Evolutionary conservation across 345 rosid species (phyloP), one percentile per base, ranked within the genome.

Genomic region (Salix brachista): DNA sequence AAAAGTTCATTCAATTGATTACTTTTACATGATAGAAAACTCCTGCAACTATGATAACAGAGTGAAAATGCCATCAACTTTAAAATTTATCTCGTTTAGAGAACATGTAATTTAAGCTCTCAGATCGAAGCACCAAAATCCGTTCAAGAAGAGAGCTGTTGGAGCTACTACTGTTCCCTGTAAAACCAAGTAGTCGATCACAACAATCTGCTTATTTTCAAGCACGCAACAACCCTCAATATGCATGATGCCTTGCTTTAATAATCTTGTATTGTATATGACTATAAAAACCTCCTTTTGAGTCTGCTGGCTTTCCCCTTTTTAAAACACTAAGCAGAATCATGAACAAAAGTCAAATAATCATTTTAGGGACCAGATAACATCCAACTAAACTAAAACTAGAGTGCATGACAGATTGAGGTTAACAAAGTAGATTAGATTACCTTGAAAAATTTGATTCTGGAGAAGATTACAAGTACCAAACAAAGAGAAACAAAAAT

Each of bases 381-480:
- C 17, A 44, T 32, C n/a, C 46, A 61, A 12, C 28, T 48, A 21
- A 36, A n/a, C 2, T 6, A 10, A 41, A 60, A 65, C 62, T 41
- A 37, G 16, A 72, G 19, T 23, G 56, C 18, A 67, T 28, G 11
- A 44, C 54, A 67, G n/a, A 72, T 36, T 12, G 8, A 34, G 19
- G 23, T 73, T 39, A 56, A 67, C 17, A 65, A 36, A 23, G 78
- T 23, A 41, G 46, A 61, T 28, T 65, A 58, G 52, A 26, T 75
- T 91, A 94, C 99, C 99, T 90, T 87, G 88, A 88, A 95, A 87
- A 95, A 95, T 44, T 91, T 86, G 89, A 95, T 90, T 89, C 99
- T 95, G 94, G 76, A 75, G 73, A 79, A 60, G 80, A 65, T 61
- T 44, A 58, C 48, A 68, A 23, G 52, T 71, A 75, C 73, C 67